Evolutionary conservation across 441 rosid genomes (phyloP).

Genomic region (Populus hybrid): DNA sequence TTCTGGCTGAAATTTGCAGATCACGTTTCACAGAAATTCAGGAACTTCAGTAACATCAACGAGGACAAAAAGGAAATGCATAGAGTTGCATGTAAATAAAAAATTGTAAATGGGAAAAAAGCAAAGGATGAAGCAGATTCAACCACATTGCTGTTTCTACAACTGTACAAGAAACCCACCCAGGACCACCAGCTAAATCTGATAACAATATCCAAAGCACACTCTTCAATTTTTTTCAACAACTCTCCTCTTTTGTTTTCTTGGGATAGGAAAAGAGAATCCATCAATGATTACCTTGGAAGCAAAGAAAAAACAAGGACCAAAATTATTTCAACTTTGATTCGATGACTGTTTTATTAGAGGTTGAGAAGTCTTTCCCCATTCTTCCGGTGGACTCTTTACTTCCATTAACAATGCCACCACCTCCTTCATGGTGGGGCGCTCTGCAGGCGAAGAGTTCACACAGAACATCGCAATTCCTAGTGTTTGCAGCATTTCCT

Average conservation of each 20-base stretch:
- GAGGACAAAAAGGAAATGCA: conserved; percentile 2
- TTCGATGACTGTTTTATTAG: conserved; percentile 73
- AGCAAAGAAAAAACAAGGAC: conserved; percentile 1
- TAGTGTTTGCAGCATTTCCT: conserved; percentile 91
- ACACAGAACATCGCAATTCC: conserved; percentile 96
- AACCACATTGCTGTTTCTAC: conserved; percentile 39
- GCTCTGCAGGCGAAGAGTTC: conserved; percentile 73
- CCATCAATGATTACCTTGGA: conserved; percentile 16
- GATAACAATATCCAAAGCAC: conserved; percentile 17
- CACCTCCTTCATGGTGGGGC: conserved; percentile 97
- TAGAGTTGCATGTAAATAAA: neutral
- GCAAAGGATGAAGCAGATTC: conserved; percentile 18
- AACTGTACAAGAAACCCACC: conserved; percentile 46
- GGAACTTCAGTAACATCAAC: neutral
- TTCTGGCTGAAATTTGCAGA: neutral
- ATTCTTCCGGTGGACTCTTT: conserved; percentile 82
- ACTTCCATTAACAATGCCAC: conserved; percentile 85
- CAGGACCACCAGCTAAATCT: conserved; percentile 26
- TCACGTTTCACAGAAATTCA: conserved; percentile 1
- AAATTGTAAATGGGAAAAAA: neutral
- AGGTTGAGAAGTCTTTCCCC: conserved; percentile 92
- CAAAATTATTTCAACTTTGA: conserved; percentile 31
- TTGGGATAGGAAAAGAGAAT: conserved; percentile 25
- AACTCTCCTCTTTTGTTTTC: conserved; percentile 17
- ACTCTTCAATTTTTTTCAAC: conserved; percentile 12